Percentiles rank a stretch among this genome's conserved stretches.
Conservation (phyloP, 2,329 filamentous ascomycete species). For the Aspergillus carbonarius region DNA sequence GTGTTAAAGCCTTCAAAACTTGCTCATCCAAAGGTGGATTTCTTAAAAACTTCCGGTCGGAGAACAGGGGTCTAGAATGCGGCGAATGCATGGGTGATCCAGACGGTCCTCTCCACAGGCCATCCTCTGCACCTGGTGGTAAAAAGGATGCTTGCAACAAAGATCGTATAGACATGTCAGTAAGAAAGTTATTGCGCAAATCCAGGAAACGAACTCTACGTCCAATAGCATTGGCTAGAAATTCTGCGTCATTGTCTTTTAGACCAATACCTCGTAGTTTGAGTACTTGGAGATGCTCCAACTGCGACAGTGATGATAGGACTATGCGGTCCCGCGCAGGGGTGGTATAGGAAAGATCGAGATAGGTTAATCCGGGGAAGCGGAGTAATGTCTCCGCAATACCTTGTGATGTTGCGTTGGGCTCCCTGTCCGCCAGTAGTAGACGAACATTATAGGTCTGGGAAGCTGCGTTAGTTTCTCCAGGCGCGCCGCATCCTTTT, state of each 20-base stretch:
- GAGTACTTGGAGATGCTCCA: constrained; percentile 56
- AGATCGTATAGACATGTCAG: constrained; percentile 54
- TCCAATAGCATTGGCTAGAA: constrained; percentile 54
- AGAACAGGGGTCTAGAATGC: background rate
- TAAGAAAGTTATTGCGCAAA: constrained; percentile 57
- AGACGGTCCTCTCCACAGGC: constrained; percentile 3
- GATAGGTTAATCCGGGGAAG: constrained; percentile 56
- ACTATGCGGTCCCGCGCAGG: constrained; percentile 52
- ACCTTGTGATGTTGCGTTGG: constrained; percentile 57
- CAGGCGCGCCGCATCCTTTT: constrained; percentile 27
- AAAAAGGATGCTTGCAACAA: constrained; percentile 54
- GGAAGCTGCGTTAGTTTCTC: constrained; percentile 9
- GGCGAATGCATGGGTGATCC: background rate
- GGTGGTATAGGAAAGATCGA: constrained; percentile 58
- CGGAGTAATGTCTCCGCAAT: constrained; percentile 53
- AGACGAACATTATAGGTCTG: constrained; percentile 52
- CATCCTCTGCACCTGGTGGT: constrained; percentile 15
- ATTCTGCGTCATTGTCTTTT: constrained; percentile 53
- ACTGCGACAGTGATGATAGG: constrained; percentile 46
- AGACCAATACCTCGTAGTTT: constrained; percentile 57
- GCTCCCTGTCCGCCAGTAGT: constrained; percentile 57
- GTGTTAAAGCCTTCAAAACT: constrained; percentile 50
- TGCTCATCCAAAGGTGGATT: constrained; percentile 45
- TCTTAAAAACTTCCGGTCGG: constrained; percentile 25
- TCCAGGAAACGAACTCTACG: constrained; percentile 57